Conservation (phyloP, 805 yeast genomes). For the Kluyveromyces wickerhamii region DNA sequence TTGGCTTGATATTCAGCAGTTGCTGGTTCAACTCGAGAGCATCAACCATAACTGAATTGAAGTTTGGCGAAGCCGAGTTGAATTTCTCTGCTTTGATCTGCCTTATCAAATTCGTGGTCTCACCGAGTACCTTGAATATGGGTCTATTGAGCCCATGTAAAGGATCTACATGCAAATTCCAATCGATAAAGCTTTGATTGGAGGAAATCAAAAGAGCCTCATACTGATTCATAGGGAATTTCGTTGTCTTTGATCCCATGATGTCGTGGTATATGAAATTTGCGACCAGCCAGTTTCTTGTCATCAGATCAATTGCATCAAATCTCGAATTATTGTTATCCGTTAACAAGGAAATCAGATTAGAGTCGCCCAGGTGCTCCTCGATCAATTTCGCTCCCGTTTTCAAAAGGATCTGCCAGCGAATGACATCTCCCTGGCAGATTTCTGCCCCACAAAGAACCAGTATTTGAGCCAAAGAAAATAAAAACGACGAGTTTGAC, state of each 20-base stretch:
- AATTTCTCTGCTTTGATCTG: slow-evolving; percentile 36
- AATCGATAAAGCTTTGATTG: slow-evolving; percentile 3
- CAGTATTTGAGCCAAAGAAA: slow-evolving; percentile 50
- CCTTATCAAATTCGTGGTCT: slow-evolving; percentile 53
- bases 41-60: slow-evolving; percentile 9
- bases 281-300: slow-evolving; percentile 60
- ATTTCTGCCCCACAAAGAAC: slow-evolving; percentile 75
- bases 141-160: slow-evolving; percentile 66
- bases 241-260: slow-evolving; percentile 57
- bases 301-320: slow-evolving; percentile 10
- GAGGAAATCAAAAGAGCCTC: slow-evolving; percentile 37
- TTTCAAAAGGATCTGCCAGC: slow-evolving; percentile 61
- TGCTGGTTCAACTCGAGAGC: slow-evolving; percentile 5
- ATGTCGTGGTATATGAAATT: slow-evolving; percentile 80
- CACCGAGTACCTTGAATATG: slow-evolving; percentile 58
- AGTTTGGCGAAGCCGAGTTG: slow-evolving; percentile 13
- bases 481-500: slow-evolving; percentile 8
- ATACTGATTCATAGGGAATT: slow-evolving; percentile 56
- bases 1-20: neutral
- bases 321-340: slow-evolving; percentile 16
- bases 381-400: slow-evolving; percentile 59
- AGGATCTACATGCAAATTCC: slow-evolving; percentile 51
- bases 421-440: slow-evolving; percentile 70
- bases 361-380: slow-evolving; percentile 52
- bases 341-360: slow-evolving; percentile 45